Conservation (phyloP, 805 yeast species). For the Starmera dryadoides region DNA sequence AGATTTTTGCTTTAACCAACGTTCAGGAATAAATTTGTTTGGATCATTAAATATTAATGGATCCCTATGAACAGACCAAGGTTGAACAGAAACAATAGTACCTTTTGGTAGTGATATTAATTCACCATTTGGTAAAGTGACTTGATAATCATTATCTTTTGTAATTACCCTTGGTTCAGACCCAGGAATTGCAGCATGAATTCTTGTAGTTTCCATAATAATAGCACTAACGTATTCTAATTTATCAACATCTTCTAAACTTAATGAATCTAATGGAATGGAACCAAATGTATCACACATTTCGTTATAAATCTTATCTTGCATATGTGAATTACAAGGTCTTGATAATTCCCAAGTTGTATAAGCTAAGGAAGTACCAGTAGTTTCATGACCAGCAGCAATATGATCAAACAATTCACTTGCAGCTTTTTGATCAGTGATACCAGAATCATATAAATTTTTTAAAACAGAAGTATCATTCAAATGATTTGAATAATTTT, state of each 20-base stretch:
- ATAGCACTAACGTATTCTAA: constrained; percentile 56
- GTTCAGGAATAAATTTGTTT: constrained; percentile 45
- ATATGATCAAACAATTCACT: constrained; percentile 55
- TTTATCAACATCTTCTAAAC: constrained; percentile 37
- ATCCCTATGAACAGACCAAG: constrained; percentile 56
- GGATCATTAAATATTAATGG: constrained; percentile 38
- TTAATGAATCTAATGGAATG: constrained; percentile 12
- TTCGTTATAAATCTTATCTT: constrained; percentile 41
- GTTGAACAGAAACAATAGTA: constrained; percentile 55
- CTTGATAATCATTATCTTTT: constrained; percentile 12
- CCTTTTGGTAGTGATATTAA: constrained; percentile 38
- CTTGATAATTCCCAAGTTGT: constrained; percentile 52
- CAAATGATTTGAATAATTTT: constrained; percentile 7
- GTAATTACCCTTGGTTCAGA: constrained; percentile 57
- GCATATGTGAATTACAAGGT: constrained; percentile 38
- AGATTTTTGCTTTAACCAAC: constrained; percentile 44
- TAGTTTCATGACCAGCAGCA: constrained; percentile 75
- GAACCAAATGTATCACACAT: constrained; percentile 28
- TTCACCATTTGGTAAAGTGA: constrained; percentile 11
- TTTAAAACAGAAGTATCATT: constrained; percentile 12
- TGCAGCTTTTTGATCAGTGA: constrained; percentile 27
- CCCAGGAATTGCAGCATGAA: constrained; percentile 70
- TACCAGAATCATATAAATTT: constrained; percentile 16
- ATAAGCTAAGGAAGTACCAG: constrained; percentile 58
- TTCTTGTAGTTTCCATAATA: constrained; percentile 50